Evolutionary conservation across 495 filamentous ascomycete genomes (phyloP), one percentile per base, ranked within the genome.

Genomic region (Penicillium antarcticum): DNA sequence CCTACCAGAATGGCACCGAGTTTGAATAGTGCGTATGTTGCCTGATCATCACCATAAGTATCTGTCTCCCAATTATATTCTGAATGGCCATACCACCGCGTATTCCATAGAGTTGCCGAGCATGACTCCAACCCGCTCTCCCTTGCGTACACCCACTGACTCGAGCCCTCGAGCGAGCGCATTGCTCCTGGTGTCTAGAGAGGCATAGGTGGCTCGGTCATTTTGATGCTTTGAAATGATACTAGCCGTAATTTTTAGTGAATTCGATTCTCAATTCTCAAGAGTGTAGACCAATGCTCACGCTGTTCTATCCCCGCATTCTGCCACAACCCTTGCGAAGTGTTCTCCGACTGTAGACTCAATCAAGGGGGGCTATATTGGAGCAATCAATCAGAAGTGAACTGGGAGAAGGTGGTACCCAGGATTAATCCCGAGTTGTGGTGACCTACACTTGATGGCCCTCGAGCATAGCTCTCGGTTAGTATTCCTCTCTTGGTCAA

Each of bases 21-120:
- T 66, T 98, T 97, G 68, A 94, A 95, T 17, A 95, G 55, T 5
- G 91, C 91, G 70, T 98, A 97, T 18, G 87, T 95, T 13, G 82
- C 68, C 66, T 85, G 48, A 10, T 2, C 24, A 16, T 1, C 1
- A 13, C 4, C 14, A 19, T 49, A 4, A 49, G 38, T 18, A 16
- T 48, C 9, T 8, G 18, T 8, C 9, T 35, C 9, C 1, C 4
- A 7, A 31, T 2, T 12, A 4, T 12, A 8, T 7, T 21, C 40
- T n/a, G 8, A 2, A 18, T 1, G 16, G 18, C n/a, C 12, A 39
- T 77, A 85, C 80, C 65, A 86, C 81, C 4, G 87, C 88, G 62
- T 85, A 91, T 70, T 96, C 91, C 62, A 87, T 74, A 24, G 81
- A 85, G 60, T 96, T 98, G 1, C 94, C 92, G 16, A 96, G 67